These are phyloP conservation scores for Pulveroboletus sp. DNA, from an alignment of 768 basidiomycete species.

Conservation along the genomic window DNA sequence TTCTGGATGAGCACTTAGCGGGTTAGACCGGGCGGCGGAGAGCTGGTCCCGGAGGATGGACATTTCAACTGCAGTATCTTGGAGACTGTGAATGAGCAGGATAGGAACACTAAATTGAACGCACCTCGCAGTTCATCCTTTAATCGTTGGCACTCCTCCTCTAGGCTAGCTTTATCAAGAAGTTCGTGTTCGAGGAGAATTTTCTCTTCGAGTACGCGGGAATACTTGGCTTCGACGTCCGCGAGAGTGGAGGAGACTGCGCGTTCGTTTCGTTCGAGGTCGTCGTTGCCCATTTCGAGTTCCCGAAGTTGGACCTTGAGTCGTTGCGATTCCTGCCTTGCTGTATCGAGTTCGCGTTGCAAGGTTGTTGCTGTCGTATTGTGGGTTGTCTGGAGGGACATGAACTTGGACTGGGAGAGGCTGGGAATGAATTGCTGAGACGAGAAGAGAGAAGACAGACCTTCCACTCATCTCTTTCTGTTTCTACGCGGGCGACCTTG, in stretches of 20 bases:
- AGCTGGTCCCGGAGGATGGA: slow-evolving; percentile 80
- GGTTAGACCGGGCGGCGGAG: slow-evolving; percentile 34
- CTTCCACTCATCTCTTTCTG: slow-evolving; percentile 92
- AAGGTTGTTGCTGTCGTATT: slow-evolving; percentile 89
- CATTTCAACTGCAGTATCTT: slow-evolving; percentile 85
- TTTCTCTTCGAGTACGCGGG: slow-evolving; percentile 91
- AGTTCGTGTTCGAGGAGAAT: slow-evolving; percentile 96
- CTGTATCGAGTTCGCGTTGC: slow-evolving; percentile 85
- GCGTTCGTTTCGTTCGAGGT: slow-evolving; percentile 92
- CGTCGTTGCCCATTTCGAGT: slow-evolving; percentile 97
- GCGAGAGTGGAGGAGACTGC: slow-evolving; percentile 80
- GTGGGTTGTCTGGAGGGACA: slow-evolving; percentile 84
- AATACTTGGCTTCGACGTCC: slow-evolving; percentile 85
- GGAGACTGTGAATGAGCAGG: slow-evolving; percentile 13
- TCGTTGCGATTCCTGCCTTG: slow-evolving; percentile 71
- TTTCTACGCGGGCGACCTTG: slow-evolving; percentile 67
- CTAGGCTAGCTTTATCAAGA: slow-evolving; percentile 82
- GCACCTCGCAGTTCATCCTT: slow-evolving; percentile 92
- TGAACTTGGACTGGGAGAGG: slow-evolving; percentile 65
- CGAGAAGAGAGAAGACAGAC: slow-evolving; percentile 39
- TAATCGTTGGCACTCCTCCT: slow-evolving; percentile 87
- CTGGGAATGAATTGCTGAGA: slow-evolving; percentile 1
- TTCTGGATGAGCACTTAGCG: slow-evolving; percentile 27
- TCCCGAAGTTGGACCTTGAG: slow-evolving; percentile 77
- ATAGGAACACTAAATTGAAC: slow-evolving; percentile 32